phyloP scores from a whole-genome alignment of 495 filamentous ascomycete genomes.

The Achaetomiella virescens region DNA sequence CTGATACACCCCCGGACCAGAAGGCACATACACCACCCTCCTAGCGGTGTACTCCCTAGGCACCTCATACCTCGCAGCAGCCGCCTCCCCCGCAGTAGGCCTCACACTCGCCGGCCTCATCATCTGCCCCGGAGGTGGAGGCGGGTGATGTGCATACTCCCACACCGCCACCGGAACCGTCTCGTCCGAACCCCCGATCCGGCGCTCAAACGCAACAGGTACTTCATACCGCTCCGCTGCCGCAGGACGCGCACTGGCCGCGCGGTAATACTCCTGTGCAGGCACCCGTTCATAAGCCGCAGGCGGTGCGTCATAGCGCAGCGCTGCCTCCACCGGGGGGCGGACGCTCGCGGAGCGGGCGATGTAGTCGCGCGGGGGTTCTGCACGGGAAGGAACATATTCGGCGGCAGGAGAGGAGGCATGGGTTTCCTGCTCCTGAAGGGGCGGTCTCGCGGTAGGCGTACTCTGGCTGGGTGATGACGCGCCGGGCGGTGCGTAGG shows the following conservation, averaged over 20 bases:
- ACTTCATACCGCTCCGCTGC: slow-evolving; percentile 47
- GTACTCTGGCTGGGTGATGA: slow-evolving; percentile 50
- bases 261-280: slow-evolving; percentile 41
- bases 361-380: slow-evolving; percentile 47
- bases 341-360: slow-evolving; percentile 53
- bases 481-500: slow-evolving; percentile 40
- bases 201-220: slow-evolving; percentile 36
- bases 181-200: slow-evolving; percentile 27
- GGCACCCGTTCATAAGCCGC: slow-evolving; percentile 21
- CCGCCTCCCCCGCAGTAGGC: slow-evolving; percentile 11
- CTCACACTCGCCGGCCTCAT: slow-evolving; percentile 25
- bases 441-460: slow-evolving; percentile 48
- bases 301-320: slow-evolving; percentile 11
- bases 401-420: slow-evolving; percentile 30
- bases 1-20: slow-evolving; percentile 15
- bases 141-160: slow-evolving; percentile 24
- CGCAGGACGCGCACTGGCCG: slow-evolving; percentile 51
- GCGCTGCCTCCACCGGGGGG: slow-evolving; percentile 27
- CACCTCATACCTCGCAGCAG: slow-evolving; percentile 17
- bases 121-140: too few relatives aligned
- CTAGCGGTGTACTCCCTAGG: slow-evolving; percentile 18
- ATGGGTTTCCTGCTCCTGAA: slow-evolving; percentile 36
- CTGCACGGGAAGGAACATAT: slow-evolving; percentile 36
- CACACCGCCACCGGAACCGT: not conserved
- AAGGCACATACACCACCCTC: slow-evolving; percentile 39